Conservation (phyloP, 441 rosid species). For the Pelargonium citronellum region DNA sequence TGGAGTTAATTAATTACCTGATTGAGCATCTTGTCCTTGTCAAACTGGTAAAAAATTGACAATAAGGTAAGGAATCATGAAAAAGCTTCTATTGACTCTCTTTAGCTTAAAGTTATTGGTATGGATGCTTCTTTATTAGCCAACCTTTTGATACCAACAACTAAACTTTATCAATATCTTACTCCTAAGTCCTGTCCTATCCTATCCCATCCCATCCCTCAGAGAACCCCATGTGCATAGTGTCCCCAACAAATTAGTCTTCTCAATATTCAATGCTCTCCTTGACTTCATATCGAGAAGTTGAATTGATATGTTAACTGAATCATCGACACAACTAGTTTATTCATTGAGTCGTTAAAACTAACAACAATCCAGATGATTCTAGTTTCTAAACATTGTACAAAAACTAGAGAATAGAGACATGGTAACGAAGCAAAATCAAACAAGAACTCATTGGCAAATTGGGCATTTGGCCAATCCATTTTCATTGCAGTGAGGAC, state of each 20-base stretch:
- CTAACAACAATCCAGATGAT: neutral
- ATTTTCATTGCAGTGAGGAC: conserved; percentile 76
- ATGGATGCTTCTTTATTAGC: conserved; percentile 25
- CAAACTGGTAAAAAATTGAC: too few species aligned
- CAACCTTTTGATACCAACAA: conserved; percentile 22
- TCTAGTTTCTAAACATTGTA: neutral
- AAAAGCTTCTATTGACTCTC: conserved; percentile 8
- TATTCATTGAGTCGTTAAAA: too few species aligned
- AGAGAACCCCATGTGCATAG: conserved; percentile 36
- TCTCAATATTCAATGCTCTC: neutral
- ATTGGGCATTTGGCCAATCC: conserved; percentile 67
- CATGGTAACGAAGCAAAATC: neutral
- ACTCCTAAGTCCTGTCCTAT: too few species aligned
- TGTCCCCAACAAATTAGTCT: conserved; percentile 28
- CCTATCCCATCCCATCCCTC: too few species aligned
- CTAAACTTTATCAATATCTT: conserved; percentile 14
- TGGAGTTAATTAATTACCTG: too few species aligned
- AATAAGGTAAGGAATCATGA: neutral
- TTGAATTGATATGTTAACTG: too few species aligned
- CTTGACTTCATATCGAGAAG: neutral
- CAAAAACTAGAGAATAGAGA: neutral
- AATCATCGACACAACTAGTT: too few species aligned
- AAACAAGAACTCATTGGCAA: conserved; percentile 35
- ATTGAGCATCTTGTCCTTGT: too few species aligned
- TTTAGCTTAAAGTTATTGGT: conserved; percentile 7